Conservation (phyloP, 176 grass and related monocot species). For the Oryza glaberrima region DNA sequence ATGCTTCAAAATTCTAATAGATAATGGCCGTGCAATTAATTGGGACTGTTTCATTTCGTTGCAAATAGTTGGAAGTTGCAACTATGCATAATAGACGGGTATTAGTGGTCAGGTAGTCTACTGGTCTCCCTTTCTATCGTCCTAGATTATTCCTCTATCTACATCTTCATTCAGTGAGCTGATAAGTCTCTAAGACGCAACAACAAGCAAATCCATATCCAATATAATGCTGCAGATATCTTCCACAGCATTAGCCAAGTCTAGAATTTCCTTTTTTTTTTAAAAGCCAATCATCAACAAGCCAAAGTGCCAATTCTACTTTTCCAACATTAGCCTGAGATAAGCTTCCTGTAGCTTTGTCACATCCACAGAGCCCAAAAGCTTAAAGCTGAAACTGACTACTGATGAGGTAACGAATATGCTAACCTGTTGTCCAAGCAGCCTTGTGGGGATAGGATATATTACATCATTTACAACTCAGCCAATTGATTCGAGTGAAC, state of each 20-base stretch:
- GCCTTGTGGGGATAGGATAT: background rate
- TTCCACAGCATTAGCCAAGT: background rate
- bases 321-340: background rate
- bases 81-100: background rate
- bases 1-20: background rate
- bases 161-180: background rate
- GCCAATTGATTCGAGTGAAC: background rate
- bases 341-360: background rate
- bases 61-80: background rate
- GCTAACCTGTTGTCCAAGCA: slow-evolving; percentile 29
- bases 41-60: background rate
- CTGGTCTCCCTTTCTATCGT: background rate
- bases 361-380: background rate
- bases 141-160: slow-evolving; percentile 16
- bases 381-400: slow-evolving; percentile 18
- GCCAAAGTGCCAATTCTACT: background rate
- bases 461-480: background rate
- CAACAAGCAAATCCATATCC: background rate
- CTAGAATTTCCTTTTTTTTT: background rate
- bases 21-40: background rate
- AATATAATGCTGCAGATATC: background rate
- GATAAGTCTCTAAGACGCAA: background rate
- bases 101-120: background rate
- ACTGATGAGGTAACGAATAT: slow-evolving; percentile 49
- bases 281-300: background rate